Base-by-base conservation (phyloP, 2,329 filamentous ascomycete genomes). In the Xylaria arbuscula region DNA sequence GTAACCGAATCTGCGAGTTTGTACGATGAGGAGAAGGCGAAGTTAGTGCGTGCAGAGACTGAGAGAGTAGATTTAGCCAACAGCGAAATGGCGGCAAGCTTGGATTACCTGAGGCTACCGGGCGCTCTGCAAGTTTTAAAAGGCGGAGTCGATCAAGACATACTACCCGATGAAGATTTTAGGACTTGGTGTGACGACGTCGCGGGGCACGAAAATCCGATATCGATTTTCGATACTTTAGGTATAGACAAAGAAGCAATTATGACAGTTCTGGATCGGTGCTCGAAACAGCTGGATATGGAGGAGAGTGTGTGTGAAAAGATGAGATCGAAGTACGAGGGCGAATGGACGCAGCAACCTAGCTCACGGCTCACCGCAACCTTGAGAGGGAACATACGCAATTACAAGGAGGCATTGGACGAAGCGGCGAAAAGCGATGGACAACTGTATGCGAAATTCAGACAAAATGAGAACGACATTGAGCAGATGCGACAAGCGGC, bases 231-330 rank as follows among this genome's bases (percentile, higher is more conserved):
- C 73, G 93, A 97, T 50, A 87, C 88, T 54, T 81, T 99, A 53
- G 89, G 91, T 71, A 86, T 88, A 32, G 92, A 96, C 74, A 97
- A 95, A 79, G 88, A 92, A 19, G 86, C 88, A 1, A 92, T 98
- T 13, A 79, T 93, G 32, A 84, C 85, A 2, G 87, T 89, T 2
- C 80, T 99, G 64, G 94, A 98, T 65, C 88, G 88, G 66, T 93
- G 93, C 74, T 90, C 90, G 64, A 97, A 97, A 78, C 92, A 97
- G 76, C 83, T 99, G 50, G 96, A 99, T 73, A 94, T 96, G 89
- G 96, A 99, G 80, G 97, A 98, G 81, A 97, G 93, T 64, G 93
- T 98, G 0, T 99, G 96, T 79, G 96, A 99, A 80, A 99, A 98
- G 84, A 99, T 99, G 96, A 89, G 96, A 55, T 97, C 94, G 13